Conservation (phyloP, 2,329 filamentous ascomycete genomes). For the Sclerotinia trifoliorum region DNA sequence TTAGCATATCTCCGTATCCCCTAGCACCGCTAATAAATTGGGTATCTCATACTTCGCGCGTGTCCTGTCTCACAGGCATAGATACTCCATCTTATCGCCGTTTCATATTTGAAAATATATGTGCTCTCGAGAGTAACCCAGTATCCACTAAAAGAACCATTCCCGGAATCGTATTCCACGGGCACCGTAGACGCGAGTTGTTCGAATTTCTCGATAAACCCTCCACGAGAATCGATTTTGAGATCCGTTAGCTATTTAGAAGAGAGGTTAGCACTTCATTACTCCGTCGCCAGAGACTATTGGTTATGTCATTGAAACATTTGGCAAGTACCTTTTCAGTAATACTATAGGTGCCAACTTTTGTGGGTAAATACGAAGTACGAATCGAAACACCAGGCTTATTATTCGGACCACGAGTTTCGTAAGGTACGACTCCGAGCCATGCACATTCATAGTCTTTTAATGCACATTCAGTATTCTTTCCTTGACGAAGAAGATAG, state of each 20-base stretch:
- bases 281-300: not conserved
- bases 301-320: not conserved
- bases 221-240: conserved; percentile 1
- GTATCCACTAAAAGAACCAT: conserved; percentile 10
- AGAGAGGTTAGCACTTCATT: not conserved
- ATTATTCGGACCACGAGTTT: conserved; percentile 2
- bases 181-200: conserved; percentile 9
- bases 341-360: conserved; percentile 9
- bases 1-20: not conserved
- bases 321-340: not conserved
- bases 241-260: not conserved
- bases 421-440: conserved; percentile 6
- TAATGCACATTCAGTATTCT: not conserved
- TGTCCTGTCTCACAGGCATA: conserved; percentile 16
- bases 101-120: conserved; percentile 18
- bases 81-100: conserved; percentile 13
- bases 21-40: no score
- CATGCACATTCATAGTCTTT: conserved; percentile 1
- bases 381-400: conserved; percentile 15
- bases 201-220: conserved; percentile 13
- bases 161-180: conserved; percentile 5
- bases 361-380: conserved; percentile 3
- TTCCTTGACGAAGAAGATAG: fast-evolving
- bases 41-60: not conserved
- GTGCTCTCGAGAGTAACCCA: conserved; percentile 12